Evolutionary conservation across 768 basidiomycete genomes (phyloP).

Genomic region (Boletus pseudo-olivaceus): DNA sequence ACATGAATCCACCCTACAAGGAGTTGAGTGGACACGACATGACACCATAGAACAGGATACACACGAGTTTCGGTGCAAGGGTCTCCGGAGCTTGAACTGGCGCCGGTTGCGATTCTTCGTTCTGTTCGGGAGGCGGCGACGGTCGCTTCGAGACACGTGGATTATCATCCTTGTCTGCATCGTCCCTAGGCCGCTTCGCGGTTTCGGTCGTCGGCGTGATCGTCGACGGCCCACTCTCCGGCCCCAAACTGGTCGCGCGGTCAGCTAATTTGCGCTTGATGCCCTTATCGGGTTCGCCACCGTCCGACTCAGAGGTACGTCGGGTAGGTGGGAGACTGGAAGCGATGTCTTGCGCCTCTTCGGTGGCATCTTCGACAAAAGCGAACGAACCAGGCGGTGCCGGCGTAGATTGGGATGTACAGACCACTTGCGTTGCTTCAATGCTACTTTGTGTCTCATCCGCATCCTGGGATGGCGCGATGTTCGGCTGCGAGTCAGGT

Average conservation of each 20-base stretch:
- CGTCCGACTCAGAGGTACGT: slow-evolving; percentile 43
- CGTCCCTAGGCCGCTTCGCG: slow-evolving; percentile 60
- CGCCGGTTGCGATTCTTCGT: slow-evolving; percentile 16
- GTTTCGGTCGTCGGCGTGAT: slow-evolving; percentile 33
- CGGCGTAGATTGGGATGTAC: slow-evolving; percentile 7
- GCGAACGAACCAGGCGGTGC: slow-evolving; percentile 17
- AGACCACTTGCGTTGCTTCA: slow-evolving; percentile 13
- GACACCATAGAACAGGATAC: slow-evolving; percentile 20
- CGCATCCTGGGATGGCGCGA: slow-evolving; percentile 1
- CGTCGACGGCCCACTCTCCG: slow-evolving; percentile 30
- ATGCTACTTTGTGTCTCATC: slow-evolving; percentile 8
- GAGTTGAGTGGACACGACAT: slow-evolving; percentile 9
- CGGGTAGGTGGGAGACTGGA: slow-evolving; percentile 25
- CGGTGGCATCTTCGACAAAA: slow-evolving; percentile 20
- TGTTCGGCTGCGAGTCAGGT: slow-evolving; percentile 5
- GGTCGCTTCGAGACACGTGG: slow-evolving; percentile 57
- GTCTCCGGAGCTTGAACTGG: slow-evolving; percentile 15
- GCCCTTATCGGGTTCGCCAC: slow-evolving; percentile 51
- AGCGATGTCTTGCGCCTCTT: slow-evolving; percentile 28
- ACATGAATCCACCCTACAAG: slow-evolving; percentile 68
- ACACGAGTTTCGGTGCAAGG: slow-evolving; percentile 45
- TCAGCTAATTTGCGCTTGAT: slow-evolving; percentile 69
- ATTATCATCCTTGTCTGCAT: slow-evolving; percentile 59
- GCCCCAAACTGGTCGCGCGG: slow-evolving; percentile 62
- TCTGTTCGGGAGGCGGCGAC: slow-evolving; percentile 64